phyloP scores from a whole-genome alignment of 768 basidiomycete genomes.

The Suillus placidus region DNA sequence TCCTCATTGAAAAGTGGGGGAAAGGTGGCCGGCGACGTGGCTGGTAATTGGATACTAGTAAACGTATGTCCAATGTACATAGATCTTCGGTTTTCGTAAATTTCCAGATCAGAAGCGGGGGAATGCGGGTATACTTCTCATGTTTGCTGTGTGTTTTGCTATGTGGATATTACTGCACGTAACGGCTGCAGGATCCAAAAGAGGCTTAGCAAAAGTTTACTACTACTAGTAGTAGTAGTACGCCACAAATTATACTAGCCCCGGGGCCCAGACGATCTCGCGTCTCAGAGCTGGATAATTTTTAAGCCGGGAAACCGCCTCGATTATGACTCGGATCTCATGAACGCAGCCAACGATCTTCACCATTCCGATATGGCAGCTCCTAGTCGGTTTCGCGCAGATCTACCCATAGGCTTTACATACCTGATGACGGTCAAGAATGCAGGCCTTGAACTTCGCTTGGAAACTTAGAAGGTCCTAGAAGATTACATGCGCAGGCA shows the following conservation, averaged over 20 bases:
- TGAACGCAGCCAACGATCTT: background rate
- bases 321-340: background rate
- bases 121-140: background rate
- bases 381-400: background rate
- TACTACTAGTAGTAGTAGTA: background rate
- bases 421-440: background rate
- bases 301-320: background rate
- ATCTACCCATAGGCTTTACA: background rate
- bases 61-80: background rate
- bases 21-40: slow-evolving; percentile 70
- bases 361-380: background rate
- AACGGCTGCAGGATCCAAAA: background rate
- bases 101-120: background rate
- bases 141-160: background rate
- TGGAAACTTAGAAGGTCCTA: background rate
- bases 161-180: too few species aligned
- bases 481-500: background rate
- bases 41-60: slow-evolving; percentile 42
- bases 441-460: background rate
- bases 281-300: background rate
- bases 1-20: slow-evolving; percentile 93
- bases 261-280: background rate
- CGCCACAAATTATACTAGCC: too few species aligned
- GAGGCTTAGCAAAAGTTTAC: background rate
- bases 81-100: background rate